phyloP scores from a whole-genome alignment of 352 stramenopile species.

The Phytopythium delawarense region DNA sequence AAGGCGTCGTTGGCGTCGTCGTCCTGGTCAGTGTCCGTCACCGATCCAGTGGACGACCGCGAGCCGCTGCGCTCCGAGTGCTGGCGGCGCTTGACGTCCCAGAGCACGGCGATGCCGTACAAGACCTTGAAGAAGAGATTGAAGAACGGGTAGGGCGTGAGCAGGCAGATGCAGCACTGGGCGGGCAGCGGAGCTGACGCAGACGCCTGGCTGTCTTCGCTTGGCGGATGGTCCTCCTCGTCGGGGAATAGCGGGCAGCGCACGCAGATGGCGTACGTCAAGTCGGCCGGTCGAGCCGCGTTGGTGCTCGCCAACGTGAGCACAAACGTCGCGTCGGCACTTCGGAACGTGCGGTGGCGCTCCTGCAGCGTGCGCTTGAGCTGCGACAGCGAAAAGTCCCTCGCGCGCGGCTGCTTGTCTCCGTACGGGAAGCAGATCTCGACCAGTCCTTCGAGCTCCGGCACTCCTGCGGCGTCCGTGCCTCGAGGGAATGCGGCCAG shows the following conservation, averaged over 20 bases:
- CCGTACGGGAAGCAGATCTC: slow-evolving; percentile 80
- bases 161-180: slow-evolving; percentile 71
- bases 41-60: neutral
- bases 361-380: slow-evolving; percentile 62
- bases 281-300: slow-evolving; percentile 28
- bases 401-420: slow-evolving; percentile 29
- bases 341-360: slow-evolving; percentile 61
- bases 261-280: slow-evolving; percentile 73
- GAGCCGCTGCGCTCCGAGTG: slow-evolving; percentile 18
- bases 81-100: slow-evolving; percentile 49
- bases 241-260: slow-evolving; percentile 59
- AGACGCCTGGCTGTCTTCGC: neutral
- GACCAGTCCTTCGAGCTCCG: slow-evolving; percentile 55
- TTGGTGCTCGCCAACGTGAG: slow-evolving; percentile 53
- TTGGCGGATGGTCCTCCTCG: slow-evolving; percentile 16
- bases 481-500: slow-evolving; percentile 37
- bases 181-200: slow-evolving; percentile 12
- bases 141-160: slow-evolving; percentile 80
- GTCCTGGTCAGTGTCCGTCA: neutral
- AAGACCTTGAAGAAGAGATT: slow-evolving; percentile 83
- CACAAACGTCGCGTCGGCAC: slow-evolving; percentile 64
- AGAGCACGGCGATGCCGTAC: slow-evolving; percentile 68
- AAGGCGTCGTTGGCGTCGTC: slow-evolving; percentile 13
- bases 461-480: slow-evolving; percentile 30
- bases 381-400: slow-evolving; percentile 51